phyloP scores from a whole-genome alignment of 2,329 filamentous ascomycete genomes.

The Calycina marina region DNA sequence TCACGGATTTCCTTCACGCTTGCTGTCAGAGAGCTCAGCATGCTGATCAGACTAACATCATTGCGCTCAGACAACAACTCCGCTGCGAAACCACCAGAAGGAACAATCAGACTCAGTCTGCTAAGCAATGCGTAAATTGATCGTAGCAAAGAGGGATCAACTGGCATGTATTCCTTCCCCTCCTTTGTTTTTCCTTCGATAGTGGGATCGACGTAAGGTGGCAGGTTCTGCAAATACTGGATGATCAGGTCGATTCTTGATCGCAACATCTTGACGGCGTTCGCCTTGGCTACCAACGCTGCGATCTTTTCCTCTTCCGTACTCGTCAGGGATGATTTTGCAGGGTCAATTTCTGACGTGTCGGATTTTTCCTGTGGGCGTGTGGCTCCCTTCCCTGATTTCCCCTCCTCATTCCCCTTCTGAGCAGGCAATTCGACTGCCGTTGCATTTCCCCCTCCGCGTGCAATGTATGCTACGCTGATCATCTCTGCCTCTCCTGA shows the following conservation, averaged over 20 bases:
- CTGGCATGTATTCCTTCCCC: conserved; percentile 15
- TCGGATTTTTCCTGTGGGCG: conserved; percentile 19
- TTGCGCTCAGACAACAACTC: conserved; percentile 68
- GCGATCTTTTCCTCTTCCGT: conserved; percentile 49
- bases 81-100: conserved; percentile 48
- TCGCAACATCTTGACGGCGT: conserved; percentile 88
- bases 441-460: conserved; percentile 68
- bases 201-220: conserved; percentile 41
- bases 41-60: conserved; percentile 64
- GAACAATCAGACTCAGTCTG: conserved; percentile 68
- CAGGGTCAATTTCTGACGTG: conserved; percentile 18
- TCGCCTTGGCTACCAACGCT: conserved; percentile 70
- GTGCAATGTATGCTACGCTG: conserved; percentile 82
- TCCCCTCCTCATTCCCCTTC: conserved; percentile 15
- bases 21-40: conserved; percentile 63
- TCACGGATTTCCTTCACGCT: conserved; percentile 57
- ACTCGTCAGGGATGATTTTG: conserved; percentile 34
- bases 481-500: conserved; percentile 98
- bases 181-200: conserved; percentile 21
- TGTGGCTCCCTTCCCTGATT: conserved; percentile 19
- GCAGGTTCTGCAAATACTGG: conserved; percentile 62
- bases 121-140: conserved; percentile 77
- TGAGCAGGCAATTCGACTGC: conserved; percentile 28
- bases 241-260: conserved; percentile 57
- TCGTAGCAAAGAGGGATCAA: conserved; percentile 60